These are phyloP conservation scores for Schizonepeta tenuifolia DNA, from an alignment of 257 asterid species.

Conservation along the genomic window DNA sequence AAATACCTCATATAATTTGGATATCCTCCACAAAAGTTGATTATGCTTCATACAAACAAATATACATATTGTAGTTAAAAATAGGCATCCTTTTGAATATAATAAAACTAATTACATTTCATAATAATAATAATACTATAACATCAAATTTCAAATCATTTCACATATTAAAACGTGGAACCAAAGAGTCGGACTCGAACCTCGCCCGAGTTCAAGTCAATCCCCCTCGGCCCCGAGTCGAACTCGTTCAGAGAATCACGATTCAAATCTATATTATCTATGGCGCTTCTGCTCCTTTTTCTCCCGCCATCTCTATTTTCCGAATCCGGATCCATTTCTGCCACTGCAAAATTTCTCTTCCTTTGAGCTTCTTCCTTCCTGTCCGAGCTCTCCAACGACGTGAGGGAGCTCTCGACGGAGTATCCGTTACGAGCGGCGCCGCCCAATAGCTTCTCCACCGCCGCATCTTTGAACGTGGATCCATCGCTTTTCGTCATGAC, in stretches of 20 bases:
- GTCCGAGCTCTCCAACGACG: constrained; percentile 73
- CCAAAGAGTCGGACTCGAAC: constrained; percentile 39
- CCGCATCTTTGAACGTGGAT: constrained; percentile 41
- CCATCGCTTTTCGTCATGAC: constrained; percentile 64
- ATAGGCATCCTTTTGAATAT: constrained; percentile 31
- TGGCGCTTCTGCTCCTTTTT: constrained; percentile 37
- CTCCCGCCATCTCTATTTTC: constrained; percentile 23
- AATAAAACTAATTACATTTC: constrained; percentile 15
- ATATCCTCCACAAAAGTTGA: constrained; percentile 35
- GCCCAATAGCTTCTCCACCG: constrained; percentile 31
- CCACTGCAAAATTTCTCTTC: constrained; percentile 38
- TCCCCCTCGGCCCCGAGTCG: constrained; percentile 46
- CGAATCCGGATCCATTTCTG: constrained; percentile 54
- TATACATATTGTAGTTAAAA: constrained; percentile 35
- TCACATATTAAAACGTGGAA: constrained; percentile 34
- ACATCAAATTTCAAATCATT: neutral
- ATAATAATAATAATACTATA: neutral
- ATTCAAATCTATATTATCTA: constrained; percentile 61
- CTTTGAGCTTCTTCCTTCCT: constrained; percentile 38
- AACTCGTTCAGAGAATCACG: constrained; percentile 46
- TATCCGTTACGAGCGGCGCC: constrained; percentile 32
- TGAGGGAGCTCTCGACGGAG: constrained; percentile 74
- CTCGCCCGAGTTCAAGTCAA: constrained; percentile 61
- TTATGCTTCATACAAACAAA: constrained; percentile 39
- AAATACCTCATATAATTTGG: constrained; percentile 21